Conservation (phyloP, 2,329 filamentous ascomycete species). For the Emergomyces pasteurianus region DNA sequence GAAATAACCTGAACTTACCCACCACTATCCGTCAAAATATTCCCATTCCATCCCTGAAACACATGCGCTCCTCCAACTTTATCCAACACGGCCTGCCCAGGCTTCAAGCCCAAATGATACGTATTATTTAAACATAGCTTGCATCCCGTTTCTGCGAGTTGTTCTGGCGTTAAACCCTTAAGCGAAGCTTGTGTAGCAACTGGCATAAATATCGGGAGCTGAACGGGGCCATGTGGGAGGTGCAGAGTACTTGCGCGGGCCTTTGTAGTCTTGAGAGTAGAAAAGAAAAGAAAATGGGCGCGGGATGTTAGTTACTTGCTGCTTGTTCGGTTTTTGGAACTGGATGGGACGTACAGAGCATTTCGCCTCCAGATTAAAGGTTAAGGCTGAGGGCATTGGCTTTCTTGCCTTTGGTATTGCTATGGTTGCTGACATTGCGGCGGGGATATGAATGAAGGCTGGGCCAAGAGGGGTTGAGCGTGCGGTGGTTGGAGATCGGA, state of each 20-base stretch:
- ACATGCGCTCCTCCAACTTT: constrained; percentile 85
- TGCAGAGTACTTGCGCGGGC: constrained; percentile 79
- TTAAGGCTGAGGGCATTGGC: constrained; percentile 50
- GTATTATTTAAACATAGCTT: constrained; percentile 94
- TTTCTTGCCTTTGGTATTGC: constrained; percentile 14
- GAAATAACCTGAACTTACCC: constrained; percentile 25
- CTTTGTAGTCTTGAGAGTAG: constrained; percentile 57
- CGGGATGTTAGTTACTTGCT: background rate
- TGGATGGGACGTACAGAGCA: constrained; percentile 55
- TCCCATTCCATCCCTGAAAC: constrained; percentile 88
- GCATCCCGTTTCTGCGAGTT: constrained; percentile 81
- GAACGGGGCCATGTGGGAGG: constrained; percentile 82
- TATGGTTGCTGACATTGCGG: background rate
- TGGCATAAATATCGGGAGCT: constrained; percentile 94
- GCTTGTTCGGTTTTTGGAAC: background rate
- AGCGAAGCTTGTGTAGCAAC: constrained; percentile 93
- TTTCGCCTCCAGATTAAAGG: constrained; percentile 62
- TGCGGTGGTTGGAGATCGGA: background rate
- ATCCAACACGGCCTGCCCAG: constrained; percentile 79
- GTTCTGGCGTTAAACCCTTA: constrained; percentile 85
- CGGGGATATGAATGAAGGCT: background rate
- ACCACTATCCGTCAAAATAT: constrained; percentile 67
- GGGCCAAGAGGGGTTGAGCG: background rate
- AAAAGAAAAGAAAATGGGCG: no score
- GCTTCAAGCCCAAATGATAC: constrained; percentile 90